Evolutionary conservation across 805 yeast genomes (phyloP).

Genomic region (Saccharomyces eubayanus): DNA sequence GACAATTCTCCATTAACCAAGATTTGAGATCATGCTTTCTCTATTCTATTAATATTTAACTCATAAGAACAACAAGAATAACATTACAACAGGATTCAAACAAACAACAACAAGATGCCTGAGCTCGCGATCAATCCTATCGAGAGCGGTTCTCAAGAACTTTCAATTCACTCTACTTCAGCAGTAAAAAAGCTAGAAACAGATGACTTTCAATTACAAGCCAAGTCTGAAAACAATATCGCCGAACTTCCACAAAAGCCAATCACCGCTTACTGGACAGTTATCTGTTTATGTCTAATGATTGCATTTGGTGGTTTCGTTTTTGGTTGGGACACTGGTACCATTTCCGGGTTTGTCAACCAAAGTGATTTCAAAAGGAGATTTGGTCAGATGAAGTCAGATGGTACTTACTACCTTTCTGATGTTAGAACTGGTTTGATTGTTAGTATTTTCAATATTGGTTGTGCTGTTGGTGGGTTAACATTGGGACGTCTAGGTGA

Average conservation of each 20-base stretch:
- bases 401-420: constrained; percentile 32
- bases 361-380: constrained; percentile 43
- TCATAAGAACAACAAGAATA: not conserved
- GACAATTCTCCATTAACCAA: not conserved
- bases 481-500: constrained; percentile 63
- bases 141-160: not conserved
- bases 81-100: not conserved
- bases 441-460: constrained; percentile 56
- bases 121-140: not conserved
- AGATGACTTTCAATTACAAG: not conserved
- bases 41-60: not conserved
- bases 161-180: not conserved
- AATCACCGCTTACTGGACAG: not conserved
- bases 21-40: not conserved
- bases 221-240: not conserved
- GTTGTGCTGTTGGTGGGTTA: constrained; percentile 66
- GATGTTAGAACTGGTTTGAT: constrained; percentile 44
- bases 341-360: constrained; percentile 66
- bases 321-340: constrained; percentile 75
- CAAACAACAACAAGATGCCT: not conserved
- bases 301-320: constrained; percentile 40
- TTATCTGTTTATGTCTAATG: constrained; percentile 13
- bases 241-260: not conserved
- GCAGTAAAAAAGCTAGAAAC: not conserved
- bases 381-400: constrained; percentile 37